Base-by-base conservation (phyloP, 352 stramenopile genomes). In the Elongisporangium undulatum region DNA sequence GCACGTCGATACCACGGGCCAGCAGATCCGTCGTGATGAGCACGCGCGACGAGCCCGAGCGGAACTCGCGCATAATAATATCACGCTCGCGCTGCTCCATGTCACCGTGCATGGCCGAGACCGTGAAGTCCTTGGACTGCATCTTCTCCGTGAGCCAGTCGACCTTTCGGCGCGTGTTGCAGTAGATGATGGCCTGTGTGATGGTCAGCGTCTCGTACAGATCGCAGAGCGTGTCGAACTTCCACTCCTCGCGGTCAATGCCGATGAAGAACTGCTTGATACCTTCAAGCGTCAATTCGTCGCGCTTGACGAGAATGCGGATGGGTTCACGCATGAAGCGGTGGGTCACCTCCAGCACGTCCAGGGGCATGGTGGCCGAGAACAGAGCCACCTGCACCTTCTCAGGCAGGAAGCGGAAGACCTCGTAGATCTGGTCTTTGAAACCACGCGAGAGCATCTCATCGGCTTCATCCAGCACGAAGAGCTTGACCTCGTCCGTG, bases 261-360 rank as follows among this genome's bases (percentile, higher is more conserved):
- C 92, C 94, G 64, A 99, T 98, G 82, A 99, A 99, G 75, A 99
- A 99, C 81, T 99, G 97, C 92, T 99, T 99, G 78, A 99, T 99
- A 97, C 97, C 97, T 88, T 99, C 97, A 55, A 99, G 87, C 17
- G 97, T 99, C 51, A 99, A 84, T 71, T 99, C 97, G 68, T 99
- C 97, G 70, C 97, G 98, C 96, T 99, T 99, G 61, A 99, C 97
- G 59, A 99, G 90, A 70, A 99, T 99, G 62, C 96, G 93, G 58
- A 99, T 95, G 26, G 97, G 97, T 60, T 99, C 96, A 64, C 95
- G 92, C 97, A 99, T 99, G 82, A 99, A 99, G 59, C 87, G 81
- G 58, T 96, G 92, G 5, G 97, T 99, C 17, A 99, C 95, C 63
- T 99, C 97, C 20, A 99, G 83, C 59, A 99, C 97, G 58, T 99